Conservation (phyloP, 176 grass and related monocot genomes). For the Poa annua region DNA sequence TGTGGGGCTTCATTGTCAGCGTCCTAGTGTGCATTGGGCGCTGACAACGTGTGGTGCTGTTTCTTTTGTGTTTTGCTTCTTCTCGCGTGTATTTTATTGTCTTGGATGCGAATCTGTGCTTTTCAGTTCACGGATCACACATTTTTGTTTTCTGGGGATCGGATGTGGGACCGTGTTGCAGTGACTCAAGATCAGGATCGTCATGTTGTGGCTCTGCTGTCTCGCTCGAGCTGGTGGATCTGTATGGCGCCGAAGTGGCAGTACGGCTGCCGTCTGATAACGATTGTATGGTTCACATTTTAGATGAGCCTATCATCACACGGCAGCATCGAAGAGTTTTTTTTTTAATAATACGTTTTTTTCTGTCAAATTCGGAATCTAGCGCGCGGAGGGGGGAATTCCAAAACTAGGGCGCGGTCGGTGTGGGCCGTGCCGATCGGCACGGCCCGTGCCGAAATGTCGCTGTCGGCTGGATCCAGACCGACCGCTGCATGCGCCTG, state of each 20-base stretch:
- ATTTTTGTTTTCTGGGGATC: not conserved
- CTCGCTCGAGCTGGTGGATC: not conserved
- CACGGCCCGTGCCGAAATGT: too few species aligned
- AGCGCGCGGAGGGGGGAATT: too few species aligned
- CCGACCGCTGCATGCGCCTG: too few species aligned
- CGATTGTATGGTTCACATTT: slow-evolving; percentile 17
- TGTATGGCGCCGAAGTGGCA: not conserved
- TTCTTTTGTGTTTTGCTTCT: slow-evolving; percentile 4
- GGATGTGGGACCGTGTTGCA: slow-evolving; percentile 1
- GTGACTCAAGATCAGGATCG: not conserved
- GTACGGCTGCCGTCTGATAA: slow-evolving; percentile 16
- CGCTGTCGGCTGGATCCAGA: too few species aligned
- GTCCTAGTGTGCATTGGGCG: not conserved
- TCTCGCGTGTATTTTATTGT: not conserved
- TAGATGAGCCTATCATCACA: not conserved
- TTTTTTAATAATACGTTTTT: too few species aligned
- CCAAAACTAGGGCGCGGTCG: too few species aligned
- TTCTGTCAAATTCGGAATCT: too few species aligned
- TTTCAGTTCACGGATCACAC: not conserved
- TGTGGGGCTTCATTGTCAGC: not conserved
- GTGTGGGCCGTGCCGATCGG: too few species aligned
- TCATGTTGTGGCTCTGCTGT: not conserved
- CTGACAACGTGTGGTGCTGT: not conserved
- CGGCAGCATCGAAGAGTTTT: not conserved
- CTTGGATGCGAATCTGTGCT: slow-evolving; percentile 14